phyloP scores from a whole-genome alignment of 257 asterid species.

The Solanum verrucosum region DNA sequence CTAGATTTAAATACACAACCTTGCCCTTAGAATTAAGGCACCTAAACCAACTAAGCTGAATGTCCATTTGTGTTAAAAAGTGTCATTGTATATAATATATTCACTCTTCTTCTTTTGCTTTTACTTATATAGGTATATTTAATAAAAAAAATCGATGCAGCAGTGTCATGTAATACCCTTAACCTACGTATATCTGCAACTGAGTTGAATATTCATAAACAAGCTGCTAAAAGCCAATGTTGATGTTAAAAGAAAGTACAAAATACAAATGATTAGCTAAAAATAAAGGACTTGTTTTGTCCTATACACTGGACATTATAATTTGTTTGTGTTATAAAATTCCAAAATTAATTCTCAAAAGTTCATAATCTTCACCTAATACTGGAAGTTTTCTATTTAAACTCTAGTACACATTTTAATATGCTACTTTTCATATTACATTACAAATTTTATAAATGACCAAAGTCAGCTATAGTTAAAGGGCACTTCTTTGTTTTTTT shows the following conservation, averaged over 20 bases:
- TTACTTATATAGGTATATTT: too few species aligned
- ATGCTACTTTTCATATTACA: not conserved
- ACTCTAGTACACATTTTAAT: not conserved
- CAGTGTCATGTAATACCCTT: not conserved
- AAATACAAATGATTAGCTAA: constrained; percentile 5
- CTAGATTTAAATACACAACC: too few species aligned
- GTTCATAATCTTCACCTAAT: constrained; percentile 10
- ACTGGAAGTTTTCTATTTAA: constrained; percentile 7
- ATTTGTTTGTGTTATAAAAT: not conserved
- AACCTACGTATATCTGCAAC: too few species aligned
- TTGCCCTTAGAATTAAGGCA: too few species aligned
- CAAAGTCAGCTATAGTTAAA: not conserved
- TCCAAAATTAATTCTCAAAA: not conserved
- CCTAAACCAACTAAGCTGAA: too few species aligned
- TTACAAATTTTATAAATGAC: not conserved
- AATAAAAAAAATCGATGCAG: too few species aligned
- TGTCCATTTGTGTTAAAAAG: too few species aligned
- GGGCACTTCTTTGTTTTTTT: not conserved
- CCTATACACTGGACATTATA: not conserved
- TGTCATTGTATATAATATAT: too few species aligned
- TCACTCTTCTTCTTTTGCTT: too few species aligned
- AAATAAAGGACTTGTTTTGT: constrained; percentile 15
- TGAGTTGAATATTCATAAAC: not conserved
- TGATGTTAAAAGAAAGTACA: not conserved
- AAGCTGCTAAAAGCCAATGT: constrained; percentile 2